Conservation (phyloP, 805 yeast genomes). For the Hanseniaspora clermontiae region DNA sequence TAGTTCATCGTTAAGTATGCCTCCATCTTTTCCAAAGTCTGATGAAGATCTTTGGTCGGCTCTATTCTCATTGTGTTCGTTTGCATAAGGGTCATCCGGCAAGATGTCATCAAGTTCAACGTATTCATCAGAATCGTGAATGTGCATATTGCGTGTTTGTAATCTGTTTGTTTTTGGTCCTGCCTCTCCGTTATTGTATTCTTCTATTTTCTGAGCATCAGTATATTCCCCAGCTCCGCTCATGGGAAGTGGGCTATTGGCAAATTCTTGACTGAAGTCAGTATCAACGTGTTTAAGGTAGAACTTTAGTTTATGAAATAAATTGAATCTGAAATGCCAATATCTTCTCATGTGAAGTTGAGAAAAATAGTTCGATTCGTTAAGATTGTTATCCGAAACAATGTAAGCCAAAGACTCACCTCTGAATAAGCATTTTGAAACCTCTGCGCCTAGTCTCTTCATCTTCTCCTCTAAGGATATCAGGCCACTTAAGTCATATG, state of each 20-base stretch:
- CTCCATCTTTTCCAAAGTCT: background rate
- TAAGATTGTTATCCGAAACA: slow-evolving; percentile 6
- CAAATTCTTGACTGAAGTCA: background rate
- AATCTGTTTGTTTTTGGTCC: background rate
- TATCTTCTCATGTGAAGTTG: slow-evolving; percentile 2
- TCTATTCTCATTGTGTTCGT: background rate
- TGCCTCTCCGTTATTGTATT: background rate
- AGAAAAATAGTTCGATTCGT: background rate
- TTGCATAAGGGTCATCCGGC: background rate
- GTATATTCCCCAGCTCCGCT: background rate
- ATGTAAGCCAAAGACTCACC: slow-evolving; percentile 1
- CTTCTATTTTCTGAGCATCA: background rate
- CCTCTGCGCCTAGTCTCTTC: background rate
- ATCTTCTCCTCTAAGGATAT: slow-evolving; percentile 4
- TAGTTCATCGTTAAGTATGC: background rate
- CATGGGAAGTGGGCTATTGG: background rate
- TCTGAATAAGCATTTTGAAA: background rate
- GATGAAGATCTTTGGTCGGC: background rate
- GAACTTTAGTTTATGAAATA: slow-evolving; percentile 5
- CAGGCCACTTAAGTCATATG: background rate
- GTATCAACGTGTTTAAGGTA: background rate
- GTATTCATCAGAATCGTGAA: background rate
- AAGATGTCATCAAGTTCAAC: background rate
- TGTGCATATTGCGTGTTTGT: too few relatives aligned
- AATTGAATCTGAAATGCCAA: slow-evolving; percentile 6